These are phyloP conservation scores for Basidioascus undulatus DNA, from an alignment of 768 basidiomycete species.

Conservation along the genomic window DNA sequence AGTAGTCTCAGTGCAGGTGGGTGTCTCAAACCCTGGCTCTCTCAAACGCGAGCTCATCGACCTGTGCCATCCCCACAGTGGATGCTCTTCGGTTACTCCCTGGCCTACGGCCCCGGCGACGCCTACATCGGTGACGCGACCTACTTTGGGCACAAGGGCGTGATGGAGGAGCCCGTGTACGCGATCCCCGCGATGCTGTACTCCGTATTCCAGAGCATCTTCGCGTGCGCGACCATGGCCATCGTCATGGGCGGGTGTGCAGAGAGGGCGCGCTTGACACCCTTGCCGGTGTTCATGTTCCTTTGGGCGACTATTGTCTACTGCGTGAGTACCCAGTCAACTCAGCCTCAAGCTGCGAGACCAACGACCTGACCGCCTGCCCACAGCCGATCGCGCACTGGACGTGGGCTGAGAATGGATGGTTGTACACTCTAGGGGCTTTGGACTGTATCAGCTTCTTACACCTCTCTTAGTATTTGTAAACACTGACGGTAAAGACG, in stretches of 20 bases:
- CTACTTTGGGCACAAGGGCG: no score
- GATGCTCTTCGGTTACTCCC: background rate
- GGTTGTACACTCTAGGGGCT: constrained; percentile 1
- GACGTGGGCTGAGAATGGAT: constrained; percentile 3
- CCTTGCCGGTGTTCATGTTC: background rate
- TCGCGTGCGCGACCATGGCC: background rate
- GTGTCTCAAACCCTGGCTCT: no score
- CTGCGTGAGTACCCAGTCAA: background rate
- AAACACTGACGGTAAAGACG: no score
- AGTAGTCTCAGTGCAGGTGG: no score
- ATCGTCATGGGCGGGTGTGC: constrained; percentile 2
- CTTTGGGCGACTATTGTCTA: constrained; percentile 3
- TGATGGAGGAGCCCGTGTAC: no score
- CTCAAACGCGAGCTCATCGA: no score
- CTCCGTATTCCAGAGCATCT: constrained; percentile 1
- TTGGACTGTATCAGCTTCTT: constrained; percentile 1
- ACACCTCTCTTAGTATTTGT: background rate
- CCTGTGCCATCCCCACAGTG: background rate
- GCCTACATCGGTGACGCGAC: background rate
- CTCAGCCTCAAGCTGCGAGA: no score
- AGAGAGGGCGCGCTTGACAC: constrained; percentile 2
- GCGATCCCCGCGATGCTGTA: constrained; percentile 1
- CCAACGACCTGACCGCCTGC: no score
- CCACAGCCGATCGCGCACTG: constrained; percentile 2
- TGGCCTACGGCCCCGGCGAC: background rate